Evolutionary conservation across 2,329 filamentous ascomycete species (phyloP).

Genomic region (Penicillium digitatum): DNA sequence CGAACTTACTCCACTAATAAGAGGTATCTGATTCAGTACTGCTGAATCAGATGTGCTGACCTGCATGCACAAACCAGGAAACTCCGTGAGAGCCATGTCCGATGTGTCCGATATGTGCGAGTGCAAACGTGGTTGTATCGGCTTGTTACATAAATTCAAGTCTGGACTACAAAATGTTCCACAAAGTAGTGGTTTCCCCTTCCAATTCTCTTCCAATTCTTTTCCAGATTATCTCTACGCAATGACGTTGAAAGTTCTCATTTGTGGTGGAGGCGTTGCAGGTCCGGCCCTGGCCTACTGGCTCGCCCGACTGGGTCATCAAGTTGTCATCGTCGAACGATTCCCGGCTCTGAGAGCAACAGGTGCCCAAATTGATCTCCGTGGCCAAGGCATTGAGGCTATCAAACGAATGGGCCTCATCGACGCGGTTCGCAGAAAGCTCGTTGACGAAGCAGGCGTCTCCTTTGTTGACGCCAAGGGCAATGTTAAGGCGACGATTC

Average conservation of each 20-base stretch:
- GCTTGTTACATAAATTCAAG: not conserved
- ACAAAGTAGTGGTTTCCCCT: not conserved
- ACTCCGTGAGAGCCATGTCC: not conserved
- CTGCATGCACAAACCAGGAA: not conserved
- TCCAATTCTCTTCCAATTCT: not conserved
- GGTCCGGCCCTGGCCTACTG: conserved; percentile 49
- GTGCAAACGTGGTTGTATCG: too few relatives aligned
- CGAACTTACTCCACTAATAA: not conserved
- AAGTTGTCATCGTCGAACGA: conserved; percentile 44
- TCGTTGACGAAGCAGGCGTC: conserved; percentile 49
- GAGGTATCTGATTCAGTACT: not conserved
- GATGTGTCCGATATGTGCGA: not conserved
- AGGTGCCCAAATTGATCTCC: conserved; percentile 55
- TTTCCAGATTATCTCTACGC: conserved; percentile 21
- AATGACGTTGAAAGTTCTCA: conserved; percentile 45
- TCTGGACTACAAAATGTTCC: not conserved
- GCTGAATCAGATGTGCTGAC: not conserved
- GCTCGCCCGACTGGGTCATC: conserved; percentile 40
- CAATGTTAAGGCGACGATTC: conserved; percentile 39
- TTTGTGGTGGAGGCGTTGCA: conserved; percentile 43
- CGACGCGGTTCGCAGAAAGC: conserved; percentile 36
- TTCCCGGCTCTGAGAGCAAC: conserved; percentile 41
- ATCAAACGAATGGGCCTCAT: conserved; percentile 52
- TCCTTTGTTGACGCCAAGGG: conserved; percentile 45
- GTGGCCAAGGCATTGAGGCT: conserved; percentile 50